These are phyloP conservation scores for Torulaspora pretoriensis DNA, from an alignment of 1,139 yeast genomes.

Conservation along the genomic window DNA sequence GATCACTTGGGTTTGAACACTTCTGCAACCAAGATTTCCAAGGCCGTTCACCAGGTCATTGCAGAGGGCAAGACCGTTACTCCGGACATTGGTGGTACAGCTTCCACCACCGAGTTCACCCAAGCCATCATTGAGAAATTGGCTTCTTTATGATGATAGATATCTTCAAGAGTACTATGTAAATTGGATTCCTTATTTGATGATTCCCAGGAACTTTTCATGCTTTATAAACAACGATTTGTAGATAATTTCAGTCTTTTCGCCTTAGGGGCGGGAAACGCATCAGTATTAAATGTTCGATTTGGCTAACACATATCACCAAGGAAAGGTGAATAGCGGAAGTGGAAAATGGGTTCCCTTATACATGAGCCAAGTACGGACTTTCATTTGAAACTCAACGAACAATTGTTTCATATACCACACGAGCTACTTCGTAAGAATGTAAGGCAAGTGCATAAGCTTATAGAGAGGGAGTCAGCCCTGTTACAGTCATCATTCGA, in stretches of 20 bases:
- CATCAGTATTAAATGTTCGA: too few relatives aligned
- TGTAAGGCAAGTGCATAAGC: constrained; percentile 51
- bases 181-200: neutral
- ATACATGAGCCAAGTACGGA: constrained; percentile 40
- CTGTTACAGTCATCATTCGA: constrained; percentile 40
- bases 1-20: constrained; percentile 88
- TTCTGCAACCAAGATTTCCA: constrained; percentile 78
- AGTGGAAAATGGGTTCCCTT: constrained; percentile 16
- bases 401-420: constrained; percentile 58
- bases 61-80: constrained; percentile 83
- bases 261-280: neutral
- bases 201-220: neutral
- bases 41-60: constrained; percentile 84
- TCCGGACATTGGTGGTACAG: constrained; percentile 81
- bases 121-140: constrained; percentile 34
- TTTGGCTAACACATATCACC: too few relatives aligned
- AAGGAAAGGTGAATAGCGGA: too few relatives aligned
- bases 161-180: neutral
- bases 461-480: constrained; percentile 43
- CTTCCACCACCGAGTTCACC: constrained; percentile 91
- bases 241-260: neutral
- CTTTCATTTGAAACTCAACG: constrained; percentile 43
- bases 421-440: constrained; percentile 56
- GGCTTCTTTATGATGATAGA: constrained; percentile 7
- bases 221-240: neutral